Base-by-base conservation (phyloP, 2,329 filamentous ascomycete species). In the Cladosporium sp. region DNA sequence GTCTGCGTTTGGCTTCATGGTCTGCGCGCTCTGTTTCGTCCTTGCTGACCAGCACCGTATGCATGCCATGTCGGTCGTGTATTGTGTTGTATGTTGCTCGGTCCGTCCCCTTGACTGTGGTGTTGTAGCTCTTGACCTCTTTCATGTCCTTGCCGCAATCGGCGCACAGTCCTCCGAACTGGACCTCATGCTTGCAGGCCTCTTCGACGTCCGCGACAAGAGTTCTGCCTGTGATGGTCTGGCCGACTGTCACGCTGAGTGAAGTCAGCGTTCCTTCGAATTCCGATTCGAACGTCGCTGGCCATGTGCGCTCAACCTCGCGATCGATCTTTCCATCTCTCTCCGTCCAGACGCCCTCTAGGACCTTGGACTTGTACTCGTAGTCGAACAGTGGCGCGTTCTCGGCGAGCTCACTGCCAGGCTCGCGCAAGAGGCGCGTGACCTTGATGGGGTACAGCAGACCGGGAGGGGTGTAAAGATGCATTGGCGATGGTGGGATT, bases 131-230 rank as follows among this genome's bases (percentile, higher is more conserved):
- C 39, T 60, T 59, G 65, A 87, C 83, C 68, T 91, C 86, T 56
- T 90, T 96, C 91, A 99, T 96, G 75, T 97, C 92, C 74, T 93
- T 91, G 62, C 94, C 94, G 74, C 94, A 99, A 61, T 92, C 83
- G 59, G 86, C 91, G 75, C 94, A 99, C 64, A 99, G 82, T 44
- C 92, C 92, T 57, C 89, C 88, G 70, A 90, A 96, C 73, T 97
- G 93, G 39, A 96, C 82, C 66, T 93, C 89, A 75, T 99, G 94
- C 28, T 88, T 83, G 74, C 94, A 99, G 57, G 89, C 85, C 77
- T 99, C 94, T 67, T 96, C 89, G 55, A 99, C 88, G 60, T 91
- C 86, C 59, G 91, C 83, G 61, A 88, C 73, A 20, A 78, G 74
- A 34, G 80, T 73, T 24, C 82, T 62, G n/a, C 70, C 65, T 22